Evolutionary conservation across 192 early-diverging fungal genomes (phyloP).

Genomic region (Coemansia sp.): DNA sequence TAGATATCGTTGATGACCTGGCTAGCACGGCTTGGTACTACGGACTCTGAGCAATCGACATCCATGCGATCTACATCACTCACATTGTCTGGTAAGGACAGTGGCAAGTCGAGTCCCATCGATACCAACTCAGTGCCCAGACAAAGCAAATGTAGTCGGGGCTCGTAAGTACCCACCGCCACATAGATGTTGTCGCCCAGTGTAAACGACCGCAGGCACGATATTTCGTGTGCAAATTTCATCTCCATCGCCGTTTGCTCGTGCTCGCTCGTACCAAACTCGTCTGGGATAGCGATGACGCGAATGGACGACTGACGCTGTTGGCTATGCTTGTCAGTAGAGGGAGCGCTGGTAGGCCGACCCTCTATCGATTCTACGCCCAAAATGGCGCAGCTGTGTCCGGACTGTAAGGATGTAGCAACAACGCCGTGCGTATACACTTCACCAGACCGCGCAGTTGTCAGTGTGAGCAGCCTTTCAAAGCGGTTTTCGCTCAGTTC

Average conservation of each 20-base stretch:
- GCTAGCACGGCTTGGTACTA: background rate
- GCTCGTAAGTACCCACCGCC: slow-evolving; percentile 28
- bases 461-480: background rate
- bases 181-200: slow-evolving; percentile 6
- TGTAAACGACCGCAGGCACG: slow-evolving; percentile 32
- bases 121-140: background rate
- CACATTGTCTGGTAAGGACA: background rate
- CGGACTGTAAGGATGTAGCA: background rate
- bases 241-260: background rate
- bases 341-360: background rate
- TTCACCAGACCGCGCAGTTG: background rate
- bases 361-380: background rate
- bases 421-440: slow-evolving; percentile 38
- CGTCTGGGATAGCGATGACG: background rate
- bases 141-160: slow-evolving; percentile 14
- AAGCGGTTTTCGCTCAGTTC: background rate
- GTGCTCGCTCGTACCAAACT: background rate
- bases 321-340: background rate
- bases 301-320: slow-evolving; percentile 8
- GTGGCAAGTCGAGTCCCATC: background rate
- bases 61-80: background rate
- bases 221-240: slow-evolving; percentile 20
- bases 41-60: slow-evolving; percentile 1
- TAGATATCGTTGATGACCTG: slow-evolving; percentile 26
- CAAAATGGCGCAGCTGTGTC: background rate